Evolutionary conservation across 2,329 filamentous ascomycete species (phyloP), one percentile per base, ranked within the genome.

Genomic region (Botrytis elliptica): DNA sequence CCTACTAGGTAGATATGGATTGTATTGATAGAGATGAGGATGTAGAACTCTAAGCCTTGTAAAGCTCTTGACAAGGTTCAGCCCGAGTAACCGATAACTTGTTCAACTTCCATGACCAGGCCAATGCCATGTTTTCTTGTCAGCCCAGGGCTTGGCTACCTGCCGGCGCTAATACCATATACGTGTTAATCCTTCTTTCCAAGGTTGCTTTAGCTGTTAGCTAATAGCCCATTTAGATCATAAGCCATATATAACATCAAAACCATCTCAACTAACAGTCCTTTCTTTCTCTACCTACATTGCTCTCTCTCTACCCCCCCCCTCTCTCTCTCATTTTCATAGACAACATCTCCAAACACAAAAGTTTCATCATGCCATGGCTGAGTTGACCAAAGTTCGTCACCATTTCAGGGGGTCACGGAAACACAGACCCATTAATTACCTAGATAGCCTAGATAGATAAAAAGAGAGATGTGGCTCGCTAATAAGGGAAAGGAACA

Each of bases 131-230:
- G 65, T 25, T 55, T 36, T 68, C 36, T n/a, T 29, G 33, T 16
- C 25, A 38, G 49, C 65, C 66, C 59, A 70, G 36, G 38, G 40
- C 67, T 70, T 70, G 67, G 55, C 67, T 42, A 44, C 29, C 29
- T 60, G 40, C 55, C 67, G 55, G 67, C 67, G 67, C 67, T 46
- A 46, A 70, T 44, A 25, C 55, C 38, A 42, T n/a, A 55, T n/a
- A 55, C 49, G 49, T 55, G 49, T n/a, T 55, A n/a, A n/a, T 55
- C 49, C 49, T 55, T n/a, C 49, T n/a, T 14, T 29, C 29, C 29
- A 29, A 29, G 29, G 29, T 29, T n/a, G 49, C 25, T 55, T 57
- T 29, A 18, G 52, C 52, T 18, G 18, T 29, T 57, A 29, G n/a
- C 52, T 18, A 18, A 18, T 57, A 29, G 16, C 52, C 52, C 12